Evolutionary conservation across 768 basidiomycete species (phyloP), one percentile per base, ranked within the genome.

Genomic region (Phylloporus rhodoxanthus): DNA sequence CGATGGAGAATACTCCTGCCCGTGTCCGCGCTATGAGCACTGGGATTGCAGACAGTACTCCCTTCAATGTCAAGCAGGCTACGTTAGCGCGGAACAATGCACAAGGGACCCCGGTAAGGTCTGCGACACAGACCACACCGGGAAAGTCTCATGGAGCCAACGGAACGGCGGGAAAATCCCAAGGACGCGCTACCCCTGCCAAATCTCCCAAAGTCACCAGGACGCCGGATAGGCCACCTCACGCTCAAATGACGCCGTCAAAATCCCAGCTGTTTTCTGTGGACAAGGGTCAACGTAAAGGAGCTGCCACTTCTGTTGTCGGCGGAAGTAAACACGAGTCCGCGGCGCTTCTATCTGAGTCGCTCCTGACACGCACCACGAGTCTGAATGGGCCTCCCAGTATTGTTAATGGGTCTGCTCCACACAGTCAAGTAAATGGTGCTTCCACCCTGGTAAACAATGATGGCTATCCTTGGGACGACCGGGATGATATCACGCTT

Each of bases 401-500:
- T 36, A 23, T 68, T 17, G 39, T 45, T 3, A 52, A 57, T 47
- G 64, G 57, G 32, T 52, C 50, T 5, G 56, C 44, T 21, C 48
- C 61, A 29, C 42, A 50, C 29, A 65, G 55, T 45, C 61, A 58
- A 23, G 52, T 8, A 7, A 66, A 61, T 29, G 64, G 63, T 11
- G 51, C 61, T 8, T 54, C 55, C 15, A 57, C 59, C 6, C 21
- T 59, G 48, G 48, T 58, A 21, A 54, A 62, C 45, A 40, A 64
- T 21, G 53, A 56, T 28, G 36, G 48, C 25, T 53, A 61, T 55
- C 32, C 49, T 20, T 68, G 65, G 64, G 64, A 64, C 23, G 60
- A 68, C 20, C 57, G 61, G 53, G 81, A 81, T 21, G 78, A 81
- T 28, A 80, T 84, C 75, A 80, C 78, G 17, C 68, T 87, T 55